phyloP scores from a whole-genome alignment of 768 basidiomycete species.

The Pleurotus citrinopileatus region DNA sequence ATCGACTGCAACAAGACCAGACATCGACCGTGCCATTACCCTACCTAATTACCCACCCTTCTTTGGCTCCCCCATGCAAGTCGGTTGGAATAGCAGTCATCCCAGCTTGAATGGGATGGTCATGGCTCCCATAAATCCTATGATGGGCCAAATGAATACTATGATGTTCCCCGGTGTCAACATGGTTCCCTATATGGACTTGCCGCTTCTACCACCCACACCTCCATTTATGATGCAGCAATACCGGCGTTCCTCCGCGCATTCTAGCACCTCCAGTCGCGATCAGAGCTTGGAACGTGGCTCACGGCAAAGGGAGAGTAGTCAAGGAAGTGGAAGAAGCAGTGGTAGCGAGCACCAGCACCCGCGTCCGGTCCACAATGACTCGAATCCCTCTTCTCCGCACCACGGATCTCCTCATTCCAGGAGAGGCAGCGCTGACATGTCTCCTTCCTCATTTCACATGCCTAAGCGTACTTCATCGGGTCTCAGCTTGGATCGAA shows the following conservation, averaged over 20 bases:
- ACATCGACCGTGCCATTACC: conserved; percentile 9
- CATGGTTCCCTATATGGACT: conserved; percentile 51
- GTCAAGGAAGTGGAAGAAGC: conserved; percentile 6
- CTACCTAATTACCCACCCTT: conserved; percentile 1
- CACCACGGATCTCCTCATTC: neutral
- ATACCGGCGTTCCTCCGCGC: conserved; percentile 35
- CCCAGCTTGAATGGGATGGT: conserved; percentile 24
- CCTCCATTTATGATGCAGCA: conserved; percentile 76
- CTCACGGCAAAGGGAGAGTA: conserved; percentile 5
- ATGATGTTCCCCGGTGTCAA: conserved; percentile 35
- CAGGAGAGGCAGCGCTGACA: conserved; percentile 5
- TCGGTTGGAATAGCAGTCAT: conserved; percentile 35
- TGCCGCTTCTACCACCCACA: conserved; percentile 69
- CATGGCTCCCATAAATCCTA: conserved; percentile 13
- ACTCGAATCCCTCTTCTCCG: neutral
- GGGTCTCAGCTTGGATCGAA: neutral
- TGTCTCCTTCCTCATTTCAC: conserved; percentile 3
- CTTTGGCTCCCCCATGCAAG: neutral
- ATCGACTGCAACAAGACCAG: conserved; percentile 13
- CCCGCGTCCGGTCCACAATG: neutral
- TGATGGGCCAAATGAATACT: conserved; percentile 8
- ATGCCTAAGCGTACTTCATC: conserved; percentile 1
- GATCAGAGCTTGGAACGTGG: neutral
- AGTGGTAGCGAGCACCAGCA: neutral
- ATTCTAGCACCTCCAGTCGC: conserved; percentile 26